Base-by-base conservation (phyloP, 2,329 filamentous ascomycete species). In the Aspergillus neoniger region DNA sequence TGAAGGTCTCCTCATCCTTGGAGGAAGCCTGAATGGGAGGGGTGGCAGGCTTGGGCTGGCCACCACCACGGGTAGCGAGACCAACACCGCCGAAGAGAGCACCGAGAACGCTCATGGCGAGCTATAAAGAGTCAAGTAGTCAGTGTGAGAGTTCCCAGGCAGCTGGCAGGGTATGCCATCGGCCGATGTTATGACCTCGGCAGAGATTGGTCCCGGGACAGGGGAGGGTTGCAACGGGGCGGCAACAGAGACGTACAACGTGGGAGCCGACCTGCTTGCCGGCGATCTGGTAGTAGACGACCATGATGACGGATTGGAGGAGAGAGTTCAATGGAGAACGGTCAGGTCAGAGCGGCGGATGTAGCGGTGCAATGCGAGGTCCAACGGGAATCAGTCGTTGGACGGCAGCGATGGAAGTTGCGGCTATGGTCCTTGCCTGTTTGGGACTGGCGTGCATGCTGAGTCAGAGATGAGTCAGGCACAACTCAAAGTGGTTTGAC, bases 1-100 rank as follows among this genome's bases (percentile, higher is more conserved):
- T 86, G 76, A 88, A 89, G 71, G 83, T 82, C 79, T 88, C 86
- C 79, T 89, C 86, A 68, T 88, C 86, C 77, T 87, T 87, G 79
- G 84, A 88, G 70, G 80, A 79, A 56, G 86, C 86, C 72, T 87
- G 85, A 77, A 88, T 86, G 44, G 86, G 83, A 58, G 86, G 86
- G 61, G 77, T 77, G 63, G 79, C 73, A 66, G 76, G 69, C 65
- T 79, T 76, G 63, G 79, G 74, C 67, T 79, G 76, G 66, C 78
- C 76, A 58, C 73, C 72, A 63, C 80, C 80, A 63, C 80, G 74
- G 66, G 78, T 76, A 52, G 78, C 77, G 65, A 81, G 73, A 62
- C 70, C 79, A 66, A 76, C 74, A 62, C 80, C 79, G 62, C 77
- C 78, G 70, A 83, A 83, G 19, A 82, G 73, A 21, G 78, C 76